These are phyloP conservation scores for Raffaelea albimanens DNA, from an alignment of 2,329 filamentous ascomycete genomes.

Conservation along the genomic window DNA sequence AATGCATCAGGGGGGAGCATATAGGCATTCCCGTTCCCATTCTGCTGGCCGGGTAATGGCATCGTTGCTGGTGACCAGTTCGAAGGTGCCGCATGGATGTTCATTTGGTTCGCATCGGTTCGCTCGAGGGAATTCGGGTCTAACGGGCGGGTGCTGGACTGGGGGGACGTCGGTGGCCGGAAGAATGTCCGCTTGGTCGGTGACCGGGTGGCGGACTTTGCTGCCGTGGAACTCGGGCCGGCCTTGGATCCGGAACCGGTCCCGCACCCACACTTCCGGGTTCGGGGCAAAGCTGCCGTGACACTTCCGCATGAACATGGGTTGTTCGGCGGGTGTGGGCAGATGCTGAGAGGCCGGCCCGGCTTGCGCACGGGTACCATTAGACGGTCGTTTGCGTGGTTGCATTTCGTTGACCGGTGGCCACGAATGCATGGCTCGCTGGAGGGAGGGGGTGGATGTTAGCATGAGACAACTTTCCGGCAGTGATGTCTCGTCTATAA, in stretches of 20 bases:
- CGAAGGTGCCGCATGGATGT: slow-evolving; percentile 3
- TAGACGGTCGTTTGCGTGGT: slow-evolving; percentile 55
- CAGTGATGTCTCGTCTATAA: too few species aligned
- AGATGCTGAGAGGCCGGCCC: slow-evolving; percentile 59
- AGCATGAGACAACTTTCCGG: not conserved
- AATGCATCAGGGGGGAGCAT: slow-evolving; percentile 2
- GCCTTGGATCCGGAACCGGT: slow-evolving; percentile 14
- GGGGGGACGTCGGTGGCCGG: slow-evolving; percentile 22
- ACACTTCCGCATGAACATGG: slow-evolving; percentile 53
- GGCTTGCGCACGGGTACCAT: slow-evolving; percentile 65
- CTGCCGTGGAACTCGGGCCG: slow-evolving; percentile 13
- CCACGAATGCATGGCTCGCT: slow-evolving; percentile 69
- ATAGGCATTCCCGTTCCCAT: not conserved
- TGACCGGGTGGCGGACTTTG: slow-evolving; percentile 22
- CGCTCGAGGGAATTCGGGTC: slow-evolving; percentile 38
- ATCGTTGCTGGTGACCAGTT: slow-evolving; percentile 1
- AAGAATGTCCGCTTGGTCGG: slow-evolving; percentile 23
- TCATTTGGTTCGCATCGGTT: slow-evolving; percentile 29
- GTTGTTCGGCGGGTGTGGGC: slow-evolving; percentile 54
- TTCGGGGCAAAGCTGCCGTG: slow-evolving; percentile 54
- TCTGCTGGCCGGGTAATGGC: not conserved
- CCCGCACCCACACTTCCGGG: slow-evolving; percentile 46
- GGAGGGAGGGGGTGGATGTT: slow-evolving; percentile 1
- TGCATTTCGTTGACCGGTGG: slow-evolving; percentile 67
- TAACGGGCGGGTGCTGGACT: slow-evolving; percentile 29